phyloP scores from a whole-genome alignment of 768 basidiomycete species.

The Pholiota microspora region DNA sequence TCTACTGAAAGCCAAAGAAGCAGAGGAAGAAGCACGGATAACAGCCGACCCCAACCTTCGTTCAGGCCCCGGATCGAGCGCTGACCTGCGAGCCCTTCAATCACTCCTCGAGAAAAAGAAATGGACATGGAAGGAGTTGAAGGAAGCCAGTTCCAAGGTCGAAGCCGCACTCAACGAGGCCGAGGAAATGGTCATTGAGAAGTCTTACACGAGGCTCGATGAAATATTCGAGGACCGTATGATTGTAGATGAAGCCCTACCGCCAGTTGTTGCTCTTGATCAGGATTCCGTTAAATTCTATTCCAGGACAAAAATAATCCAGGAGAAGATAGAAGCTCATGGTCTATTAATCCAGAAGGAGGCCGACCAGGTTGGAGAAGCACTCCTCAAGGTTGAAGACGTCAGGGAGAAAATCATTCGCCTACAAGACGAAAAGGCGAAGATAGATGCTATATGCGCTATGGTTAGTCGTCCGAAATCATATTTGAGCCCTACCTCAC shows the following conservation, averaged over 20 bases:
- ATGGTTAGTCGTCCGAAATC: conserved; percentile 13
- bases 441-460: conserved; percentile 32
- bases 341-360: not conserved
- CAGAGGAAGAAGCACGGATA: conserved; percentile 2
- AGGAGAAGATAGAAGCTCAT: too few relatives aligned
- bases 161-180: conserved; percentile 12
- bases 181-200: conserved; percentile 19
- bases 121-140: conserved; percentile 25
- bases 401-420: conserved; percentile 25
- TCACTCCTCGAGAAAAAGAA: conserved; percentile 11
- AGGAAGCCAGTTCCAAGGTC: conserved; percentile 11
- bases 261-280: not conserved
- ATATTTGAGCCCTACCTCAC: not conserved
- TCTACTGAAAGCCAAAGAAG: conserved; percentile 8
- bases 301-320: not conserved
- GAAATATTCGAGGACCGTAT: conserved; percentile 44
- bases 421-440: conserved; percentile 35
- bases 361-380: conserved; percentile 6
- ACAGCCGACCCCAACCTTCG: not conserved
- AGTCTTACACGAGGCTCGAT: conserved; percentile 42
- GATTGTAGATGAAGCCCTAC: not conserved
- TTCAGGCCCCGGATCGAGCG: not conserved
- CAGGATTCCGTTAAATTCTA: too few relatives aligned
- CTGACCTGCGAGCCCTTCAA: not conserved
- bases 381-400: conserved; percentile 20